Evolutionary conservation across 1,139 yeast species (phyloP).

Genomic region (Saccharomyces hybrid): DNA sequence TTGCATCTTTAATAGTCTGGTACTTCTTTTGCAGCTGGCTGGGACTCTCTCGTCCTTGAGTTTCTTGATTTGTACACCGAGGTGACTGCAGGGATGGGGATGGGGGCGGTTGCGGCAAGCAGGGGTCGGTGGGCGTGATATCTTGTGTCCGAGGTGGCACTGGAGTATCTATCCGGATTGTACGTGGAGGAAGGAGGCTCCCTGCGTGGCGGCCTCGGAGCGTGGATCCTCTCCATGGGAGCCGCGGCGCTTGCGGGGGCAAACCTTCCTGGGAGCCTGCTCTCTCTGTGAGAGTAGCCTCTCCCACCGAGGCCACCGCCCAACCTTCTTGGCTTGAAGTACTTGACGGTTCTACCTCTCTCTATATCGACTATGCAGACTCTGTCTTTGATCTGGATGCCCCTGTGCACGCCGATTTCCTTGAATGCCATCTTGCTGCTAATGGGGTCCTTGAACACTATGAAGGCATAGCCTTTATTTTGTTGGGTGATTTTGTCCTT

Average conservation of each 20-base stretch:
- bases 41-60: not conserved
- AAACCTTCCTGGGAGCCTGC: not conserved
- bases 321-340: constrained; percentile 73
- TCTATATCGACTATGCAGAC: constrained; percentile 72
- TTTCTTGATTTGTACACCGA: not conserved
- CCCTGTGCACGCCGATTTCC: constrained; percentile 36
- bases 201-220: not conserved
- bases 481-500: not conserved
- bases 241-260: not conserved
- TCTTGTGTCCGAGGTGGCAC: not conserved
- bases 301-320: constrained; percentile 75
- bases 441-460: constrained; percentile 47
- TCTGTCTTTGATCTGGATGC: constrained; percentile 46
- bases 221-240: constrained; percentile 2
- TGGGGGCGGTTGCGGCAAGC: not conserved
- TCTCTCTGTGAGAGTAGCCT: constrained; percentile 34
- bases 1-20: not conserved
- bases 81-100: not conserved
- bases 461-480: constrained; percentile 72
- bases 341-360: constrained; percentile 65
- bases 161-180: constrained; percentile 1
- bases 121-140: not conserved
- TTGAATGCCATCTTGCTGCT: constrained; percentile 42
- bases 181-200: not conserved
- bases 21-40: not conserved